Percentiles rank a stretch among this genome's conserved stretches.
Evolutionary conservation across 352 stramenopile genomes (phyloP).

Genomic region (Detonula confervacea): DNA sequence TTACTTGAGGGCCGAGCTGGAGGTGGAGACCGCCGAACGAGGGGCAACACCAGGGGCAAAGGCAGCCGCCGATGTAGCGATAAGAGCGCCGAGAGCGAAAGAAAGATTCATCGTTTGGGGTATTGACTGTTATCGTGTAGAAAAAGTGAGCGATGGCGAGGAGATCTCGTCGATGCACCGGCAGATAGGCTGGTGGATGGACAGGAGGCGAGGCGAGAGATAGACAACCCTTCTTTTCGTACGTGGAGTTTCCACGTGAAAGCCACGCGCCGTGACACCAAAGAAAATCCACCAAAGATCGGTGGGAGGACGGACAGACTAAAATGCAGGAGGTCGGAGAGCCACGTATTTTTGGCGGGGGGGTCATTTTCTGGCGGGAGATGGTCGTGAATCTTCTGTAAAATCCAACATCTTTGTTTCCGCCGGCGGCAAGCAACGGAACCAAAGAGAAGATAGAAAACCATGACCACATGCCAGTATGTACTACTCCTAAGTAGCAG

Average conservation of each 20-base stretch:
- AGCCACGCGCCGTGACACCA: no score
- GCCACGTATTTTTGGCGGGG: not conserved
- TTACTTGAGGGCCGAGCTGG: conserved; percentile 49
- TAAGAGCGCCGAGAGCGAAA: conserved; percentile 57
- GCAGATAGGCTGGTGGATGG: not conserved
- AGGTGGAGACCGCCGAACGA: conserved; percentile 33
- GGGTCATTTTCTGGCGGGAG: not conserved
- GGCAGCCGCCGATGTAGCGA: conserved; percentile 70
- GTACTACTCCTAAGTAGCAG: no score
- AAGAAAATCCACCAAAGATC: not conserved
- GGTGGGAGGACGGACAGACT: not conserved
- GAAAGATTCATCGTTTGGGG: conserved; percentile 86
- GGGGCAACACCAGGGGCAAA: conserved; percentile 63
- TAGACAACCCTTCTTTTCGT: no score
- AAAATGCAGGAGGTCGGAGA: not conserved
- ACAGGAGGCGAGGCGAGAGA: not conserved
- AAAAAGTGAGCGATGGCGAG: no score
- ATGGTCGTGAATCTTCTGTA: no score
- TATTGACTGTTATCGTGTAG: no score
- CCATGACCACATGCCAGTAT: no score
- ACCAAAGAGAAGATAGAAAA: no score
- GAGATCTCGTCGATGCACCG: not conserved
- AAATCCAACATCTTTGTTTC: no score
- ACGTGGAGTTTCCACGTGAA: not conserved
- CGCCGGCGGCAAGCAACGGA: no score